Evolutionary conservation across 768 basidiomycete genomes (phyloP), one percentile per base, ranked within the genome.

Genomic region (Tricholoma terreum): DNA sequence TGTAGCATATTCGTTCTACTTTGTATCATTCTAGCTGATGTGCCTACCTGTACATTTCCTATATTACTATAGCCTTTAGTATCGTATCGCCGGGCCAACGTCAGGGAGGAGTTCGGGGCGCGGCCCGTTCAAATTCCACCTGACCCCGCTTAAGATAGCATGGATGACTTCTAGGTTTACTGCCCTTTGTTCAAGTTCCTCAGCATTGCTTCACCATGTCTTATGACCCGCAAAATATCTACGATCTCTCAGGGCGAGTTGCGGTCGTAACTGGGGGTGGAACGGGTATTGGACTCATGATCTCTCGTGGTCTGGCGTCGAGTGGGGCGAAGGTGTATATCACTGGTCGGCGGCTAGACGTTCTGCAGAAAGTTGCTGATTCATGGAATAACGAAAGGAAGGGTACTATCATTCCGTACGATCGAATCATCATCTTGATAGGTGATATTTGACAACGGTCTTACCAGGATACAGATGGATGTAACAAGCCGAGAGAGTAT

Each of bases 271-370:
- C 81, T 12, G 81, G 81, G 31, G 80, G 81, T 14, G 81, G 80
- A 34, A 80, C 80, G 0, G 80, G 81, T 1, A 82, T 81, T 50
- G 80, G 79, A 8, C 68, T 85, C 57, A 84, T 86, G 82, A 90
- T 90, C 55, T 75, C 89, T 8, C 76, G 79, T 53, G 90, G 88
- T 4, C 78, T 92, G 11, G 90, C 90, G 14, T 79, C 85, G 27
- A 87, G 85, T 63, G 89, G 90, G 1, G 89, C 90, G 12, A 87
- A 84, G 61, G 90, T 91, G 14, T 93, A 92, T 65, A 89, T 92
- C 63, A 86, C 84, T 2, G 87, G 88, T 15, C 77, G 90, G 36
- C 80, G 91, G 46, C 69, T 78, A 48, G 82, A 86, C 4, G 83
- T 89, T 2, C 77, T 93, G 19, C 77, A 87, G 64, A 80, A 76